A percentile compares a stretch with the other conserved stretches of the same genome.
phyloP scores from a whole-genome alignment of 1,139 yeast genomes.

The Suhomyces bolitotheri region DNA sequence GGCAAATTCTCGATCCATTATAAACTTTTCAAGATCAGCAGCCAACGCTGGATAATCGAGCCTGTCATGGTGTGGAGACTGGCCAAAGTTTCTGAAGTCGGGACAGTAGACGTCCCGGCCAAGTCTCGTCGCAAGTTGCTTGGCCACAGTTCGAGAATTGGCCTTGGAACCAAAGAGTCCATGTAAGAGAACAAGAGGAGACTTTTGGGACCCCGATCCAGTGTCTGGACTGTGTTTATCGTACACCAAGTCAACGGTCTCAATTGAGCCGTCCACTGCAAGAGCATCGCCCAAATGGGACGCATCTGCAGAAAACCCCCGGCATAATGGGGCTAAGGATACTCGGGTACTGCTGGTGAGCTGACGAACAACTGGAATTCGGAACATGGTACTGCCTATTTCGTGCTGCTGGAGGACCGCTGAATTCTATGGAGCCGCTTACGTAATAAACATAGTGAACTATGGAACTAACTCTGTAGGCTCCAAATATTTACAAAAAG shows the following conservation, averaged over 20 bases:
- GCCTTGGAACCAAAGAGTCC: constrained; percentile 85
- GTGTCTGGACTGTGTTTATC: constrained; percentile 32
- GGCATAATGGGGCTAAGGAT: too few species aligned
- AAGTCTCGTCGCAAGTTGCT: constrained; percentile 41
- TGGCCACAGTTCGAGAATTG: constrained; percentile 77
- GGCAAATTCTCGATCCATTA: constrained; percentile 43
- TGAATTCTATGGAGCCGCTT: too few species aligned
- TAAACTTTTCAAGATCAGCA: constrained; percentile 77
- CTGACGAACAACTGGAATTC: too few species aligned
- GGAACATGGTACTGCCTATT: too few species aligned
- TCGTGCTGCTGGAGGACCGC: too few species aligned
- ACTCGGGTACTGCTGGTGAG: too few species aligned
- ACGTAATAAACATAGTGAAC: too few species aligned
- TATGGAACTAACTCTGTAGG: too few species aligned
- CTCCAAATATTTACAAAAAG: too few species aligned
- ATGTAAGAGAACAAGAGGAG: constrained; percentile 77
- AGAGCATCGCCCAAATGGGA: constrained; percentile 30
- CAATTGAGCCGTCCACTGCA: constrained; percentile 19
- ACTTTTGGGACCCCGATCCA: constrained; percentile 16
- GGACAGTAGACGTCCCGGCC: constrained; percentile 61
- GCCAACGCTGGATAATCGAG: constrained; percentile 84
- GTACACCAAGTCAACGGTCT: constrained; percentile 32
- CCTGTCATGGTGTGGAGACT: constrained; percentile 69
- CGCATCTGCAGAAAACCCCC: constrained; percentile 7
- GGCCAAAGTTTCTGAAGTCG: constrained; percentile 89